Evolutionary conservation across 2,329 filamentous ascomycete species (phyloP).

Genomic region (Cercospora sp.): DNA sequence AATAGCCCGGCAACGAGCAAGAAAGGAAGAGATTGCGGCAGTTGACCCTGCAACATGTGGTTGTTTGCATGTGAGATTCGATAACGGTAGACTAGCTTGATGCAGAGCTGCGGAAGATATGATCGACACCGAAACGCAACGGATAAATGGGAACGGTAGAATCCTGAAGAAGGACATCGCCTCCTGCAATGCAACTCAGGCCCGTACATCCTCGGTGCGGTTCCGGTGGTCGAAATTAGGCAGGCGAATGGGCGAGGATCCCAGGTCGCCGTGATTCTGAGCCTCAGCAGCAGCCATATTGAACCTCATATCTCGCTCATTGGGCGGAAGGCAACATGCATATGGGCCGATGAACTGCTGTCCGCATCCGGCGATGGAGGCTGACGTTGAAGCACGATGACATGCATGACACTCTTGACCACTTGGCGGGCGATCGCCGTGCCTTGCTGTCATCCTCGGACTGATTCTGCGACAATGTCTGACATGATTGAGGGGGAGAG

Average conservation of each 20-base stretch:
- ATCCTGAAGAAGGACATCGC: constrained; percentile 3
- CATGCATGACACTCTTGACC: constrained; percentile 15
- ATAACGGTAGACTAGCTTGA: constrained; percentile 4
- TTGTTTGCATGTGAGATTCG: constrained; percentile 2
- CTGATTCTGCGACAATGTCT: constrained; percentile 18
- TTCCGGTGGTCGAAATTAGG: constrained; percentile 4
- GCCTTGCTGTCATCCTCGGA: background rate
- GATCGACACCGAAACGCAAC: background rate
- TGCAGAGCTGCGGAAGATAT: background rate
- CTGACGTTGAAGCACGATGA: constrained; percentile 18
- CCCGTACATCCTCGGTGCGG: background rate
- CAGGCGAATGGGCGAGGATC: constrained; percentile 7
- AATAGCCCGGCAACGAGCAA: background rate
- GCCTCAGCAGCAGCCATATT: constrained; percentile 1
- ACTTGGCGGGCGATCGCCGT: background rate
- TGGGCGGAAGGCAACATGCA: constrained; percentile 18
- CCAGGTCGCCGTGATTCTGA: constrained; percentile 7
- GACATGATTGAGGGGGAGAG: constrained; percentile 9
- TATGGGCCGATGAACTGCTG: constrained; percentile 25
- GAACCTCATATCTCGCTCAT: constrained; percentile 14
- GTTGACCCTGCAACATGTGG: constrained; percentile 4
- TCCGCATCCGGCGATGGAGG: constrained; percentile 17
- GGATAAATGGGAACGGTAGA: background rate
- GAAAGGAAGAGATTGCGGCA: background rate
- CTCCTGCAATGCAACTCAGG: constrained; percentile 9